Evolutionary conservation across 2,329 filamentous ascomycete species (phyloP), one percentile per base, ranked within the genome.

Genomic region (Cercospora janseana): DNA sequence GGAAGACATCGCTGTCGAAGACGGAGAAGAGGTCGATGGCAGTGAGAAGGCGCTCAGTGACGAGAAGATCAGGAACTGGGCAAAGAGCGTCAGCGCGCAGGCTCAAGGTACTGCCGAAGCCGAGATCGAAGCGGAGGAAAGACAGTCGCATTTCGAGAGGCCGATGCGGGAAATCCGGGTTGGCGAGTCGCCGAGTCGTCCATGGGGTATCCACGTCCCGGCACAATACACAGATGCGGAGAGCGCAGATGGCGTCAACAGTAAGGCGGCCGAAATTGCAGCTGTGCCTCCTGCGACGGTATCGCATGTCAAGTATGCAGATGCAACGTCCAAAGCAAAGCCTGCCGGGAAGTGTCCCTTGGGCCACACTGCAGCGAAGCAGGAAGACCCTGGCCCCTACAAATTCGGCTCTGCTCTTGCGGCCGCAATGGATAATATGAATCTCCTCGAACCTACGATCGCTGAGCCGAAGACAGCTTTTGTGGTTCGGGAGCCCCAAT

Each of bases 201-300:
- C 92, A 10, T 96, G 91, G 91, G 91, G 91, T 4, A 95, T 96
- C 45, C 81, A 82, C 4, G 85, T 96, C 0, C 91, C 91, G 2
- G 69, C 69, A n/a, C 70, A 71, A 52, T 76, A 74, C 50, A 37
- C 18, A 16, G 66, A 66, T 7, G 67, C 63, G 0, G 66, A 63
- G 2, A 74, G 71, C 4, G 67, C 69, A 12, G 64, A 65, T 16
- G 29, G 13, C 6, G 26, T 24, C 9, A 54, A 70, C 64, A 55
- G 68, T 61, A 54, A 59, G 29, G 67, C 71, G 4, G 74, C 71
- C 5, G 68, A 69, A 13, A 80, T 81, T 3, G 75, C 81, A 1
- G 77, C 80, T 27, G 48, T 53, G 18, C 23, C 45, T 2, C 78
- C 68, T 10, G 23, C 45, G 20, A 27, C 35, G 12, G n/a, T 48